Percentiles rank a stretch among this genome's conserved stretches.
phyloP scores from a whole-genome alignment of 2,329 filamentous ascomycete genomes.

The Aspergillus melleus region DNA sequence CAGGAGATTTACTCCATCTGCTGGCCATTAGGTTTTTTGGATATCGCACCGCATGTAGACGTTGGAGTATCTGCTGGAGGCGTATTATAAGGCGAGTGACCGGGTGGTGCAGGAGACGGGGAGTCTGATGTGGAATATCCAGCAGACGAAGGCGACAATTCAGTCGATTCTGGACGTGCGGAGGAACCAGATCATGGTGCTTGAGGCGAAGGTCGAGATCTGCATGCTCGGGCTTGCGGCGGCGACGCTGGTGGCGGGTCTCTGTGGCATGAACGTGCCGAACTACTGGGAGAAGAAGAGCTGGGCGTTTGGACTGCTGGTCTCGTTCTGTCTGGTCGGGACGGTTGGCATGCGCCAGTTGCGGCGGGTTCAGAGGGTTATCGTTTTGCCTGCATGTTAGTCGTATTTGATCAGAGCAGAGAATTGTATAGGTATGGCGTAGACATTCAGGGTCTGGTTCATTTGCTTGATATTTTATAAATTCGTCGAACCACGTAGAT shows the following conservation, averaged over 20 bases:
- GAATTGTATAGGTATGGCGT: too few species aligned
- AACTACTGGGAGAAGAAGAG: constrained; percentile 38
- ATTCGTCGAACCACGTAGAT: too few species aligned
- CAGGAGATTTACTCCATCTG: too few species aligned
- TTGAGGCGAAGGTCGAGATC: constrained; percentile 39
- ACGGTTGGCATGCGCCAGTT: constrained; percentile 26
- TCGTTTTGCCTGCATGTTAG: too few species aligned
- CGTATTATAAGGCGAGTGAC: constrained; percentile 38
- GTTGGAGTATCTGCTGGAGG: constrained; percentile 39
- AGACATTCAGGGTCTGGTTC: too few species aligned
- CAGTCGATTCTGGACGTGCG: constrained; percentile 35
- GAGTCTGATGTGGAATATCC: constrained; percentile 29
- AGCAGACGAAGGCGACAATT: constrained; percentile 34
- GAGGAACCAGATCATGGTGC: constrained; percentile 42
- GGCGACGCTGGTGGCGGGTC: constrained; percentile 36
- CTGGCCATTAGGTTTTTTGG: too few species aligned
- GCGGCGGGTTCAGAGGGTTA: constrained; percentile 20
- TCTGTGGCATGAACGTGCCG: constrained; percentile 41
- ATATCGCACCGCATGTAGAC: too few species aligned
- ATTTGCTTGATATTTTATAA: too few species aligned
- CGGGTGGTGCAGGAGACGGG: constrained; percentile 31
- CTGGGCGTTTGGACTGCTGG: constrained; percentile 26
- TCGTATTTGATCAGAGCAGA: too few species aligned
- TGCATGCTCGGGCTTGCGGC: constrained; percentile 36
- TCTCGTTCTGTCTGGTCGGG: constrained; percentile 20